Base-by-base conservation (phyloP, 1,139 yeast species). In the Lodderomyces margitis region DNA sequence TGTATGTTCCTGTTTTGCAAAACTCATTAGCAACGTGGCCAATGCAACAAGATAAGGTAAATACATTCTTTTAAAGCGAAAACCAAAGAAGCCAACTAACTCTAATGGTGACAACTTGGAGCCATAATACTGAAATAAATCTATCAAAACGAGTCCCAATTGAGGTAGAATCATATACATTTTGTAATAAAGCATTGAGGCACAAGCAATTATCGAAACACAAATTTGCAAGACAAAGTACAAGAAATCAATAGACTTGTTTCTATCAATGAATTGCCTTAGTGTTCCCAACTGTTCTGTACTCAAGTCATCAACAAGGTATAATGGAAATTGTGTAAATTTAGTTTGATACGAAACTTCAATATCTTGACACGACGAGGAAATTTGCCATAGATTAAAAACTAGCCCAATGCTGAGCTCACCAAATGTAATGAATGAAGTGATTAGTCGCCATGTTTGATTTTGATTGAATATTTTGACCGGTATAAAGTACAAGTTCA, bases 401-500 rank as follows among this genome's bases (percentile, higher is more conserved):
- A 63, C 14, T 25, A 64, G 46, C 17, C 49, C 50, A 34, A 61
- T 31, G 30, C 58, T 55, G 14, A 68, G 43, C 11, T 59, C 63
- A 2, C 64, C 70, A 40, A 61, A 58, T 42, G 56, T 61, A 43
- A 63, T 59, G 49, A 69, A 70, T 8, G 67, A 51, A 2, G 74
- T 64, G 5, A 68, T 17, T 5, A 68, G 42, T 38, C 75, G 51
- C 75, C 75, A 70, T 10, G 67, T 67, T 49, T 70, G 66, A 11
- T 44, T 40, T 21, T 30, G 25, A 5, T 49, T 38, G 33, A 62
- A 53, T 10, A 62, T 62, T 39, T 50, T 51, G 35, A 58, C 62
- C 8, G 68, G 61, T 2, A 52, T 15, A 43, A 60, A 61, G 5
- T 49, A 43, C 25, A 64, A 46, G 37, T 44, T 47, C 8, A 43